Evolutionary conservation across 805 yeast genomes (phyloP).

Genomic region (Pichia sporocuriosa): DNA sequence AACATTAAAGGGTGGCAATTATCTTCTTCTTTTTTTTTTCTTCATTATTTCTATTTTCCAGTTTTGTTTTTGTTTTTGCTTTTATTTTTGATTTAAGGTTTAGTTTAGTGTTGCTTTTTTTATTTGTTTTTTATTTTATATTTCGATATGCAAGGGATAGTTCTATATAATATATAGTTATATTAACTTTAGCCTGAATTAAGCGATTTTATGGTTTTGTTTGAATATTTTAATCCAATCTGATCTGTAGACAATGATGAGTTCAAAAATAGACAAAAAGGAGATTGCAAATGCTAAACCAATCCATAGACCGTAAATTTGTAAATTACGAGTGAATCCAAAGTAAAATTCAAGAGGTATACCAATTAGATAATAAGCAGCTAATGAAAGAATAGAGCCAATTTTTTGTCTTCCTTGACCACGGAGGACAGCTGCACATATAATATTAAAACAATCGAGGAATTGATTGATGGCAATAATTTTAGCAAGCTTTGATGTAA

Average conservation of each 20-base stretch:
- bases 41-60: too few species aligned
- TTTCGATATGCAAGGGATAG: too few species aligned
- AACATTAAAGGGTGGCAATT: neutral
- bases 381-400: slow-evolving; percentile 41
- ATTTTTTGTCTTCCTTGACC: slow-evolving; percentile 51
- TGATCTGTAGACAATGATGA: slow-evolving; percentile 35
- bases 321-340: slow-evolving; percentile 35
- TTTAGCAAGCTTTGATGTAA: slow-evolving; percentile 35
- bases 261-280: slow-evolving; percentile 35
- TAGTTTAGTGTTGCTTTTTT: too few species aligned
- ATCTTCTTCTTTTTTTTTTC: neutral
- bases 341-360: slow-evolving; percentile 40
- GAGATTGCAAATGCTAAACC: slow-evolving; percentile 39
- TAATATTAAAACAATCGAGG: slow-evolving; percentile 40
- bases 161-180: too few species aligned
- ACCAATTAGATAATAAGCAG: slow-evolving; percentile 43
- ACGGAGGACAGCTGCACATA: slow-evolving; percentile 42
- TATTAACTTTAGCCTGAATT: too few species aligned
- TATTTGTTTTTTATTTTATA: too few species aligned
- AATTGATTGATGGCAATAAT: slow-evolving; percentile 47
- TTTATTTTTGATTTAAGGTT: too few species aligned
- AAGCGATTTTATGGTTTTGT: slow-evolving; percentile 21
- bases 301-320: slow-evolving; percentile 43
- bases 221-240: slow-evolving; percentile 50
- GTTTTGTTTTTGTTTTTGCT: neutral